Evolutionary conservation across 2,329 filamentous ascomycete genomes (phyloP).

Genomic region (Blumeriella jaapii): DNA sequence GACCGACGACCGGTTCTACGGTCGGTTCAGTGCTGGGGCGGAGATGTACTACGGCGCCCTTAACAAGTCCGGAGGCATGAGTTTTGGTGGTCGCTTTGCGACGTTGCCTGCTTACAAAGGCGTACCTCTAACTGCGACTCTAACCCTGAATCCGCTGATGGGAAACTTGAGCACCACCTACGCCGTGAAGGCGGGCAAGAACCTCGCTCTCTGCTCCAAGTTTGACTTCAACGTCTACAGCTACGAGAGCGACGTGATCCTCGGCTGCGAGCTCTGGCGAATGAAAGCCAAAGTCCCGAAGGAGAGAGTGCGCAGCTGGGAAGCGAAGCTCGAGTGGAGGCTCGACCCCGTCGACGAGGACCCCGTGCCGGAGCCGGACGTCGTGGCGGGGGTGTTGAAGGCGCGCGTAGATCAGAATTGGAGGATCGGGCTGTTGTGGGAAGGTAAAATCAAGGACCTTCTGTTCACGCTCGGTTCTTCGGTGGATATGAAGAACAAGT

Average conservation of each 20-base stretch:
- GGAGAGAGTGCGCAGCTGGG: conserved; percentile 35
- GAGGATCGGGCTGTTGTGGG: conserved; percentile 80
- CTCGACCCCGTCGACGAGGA: conserved; percentile 29
- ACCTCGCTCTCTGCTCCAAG: conserved; percentile 75
- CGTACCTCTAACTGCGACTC: conserved; percentile 84
- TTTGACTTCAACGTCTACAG: conserved; percentile 98
- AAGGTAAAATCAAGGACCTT: conserved; percentile 82
- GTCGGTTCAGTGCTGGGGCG: conserved; percentile 79
- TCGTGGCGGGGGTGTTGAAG: conserved; percentile 80
- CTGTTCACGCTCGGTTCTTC: conserved; percentile 84
- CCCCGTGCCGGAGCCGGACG: conserved; percentile 37
- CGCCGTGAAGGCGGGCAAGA: conserved; percentile 73
- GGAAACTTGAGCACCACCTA: conserved; percentile 88
- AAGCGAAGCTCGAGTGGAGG: conserved; percentile 42
- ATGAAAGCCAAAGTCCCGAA: conserved; percentile 30
- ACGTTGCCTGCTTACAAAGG: conserved; percentile 72
- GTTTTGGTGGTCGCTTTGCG: conserved; percentile 77
- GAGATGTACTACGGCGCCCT: conserved; percentile 93
- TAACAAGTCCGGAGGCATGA: conserved; percentile 89
- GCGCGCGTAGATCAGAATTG: conserved; percentile 81
- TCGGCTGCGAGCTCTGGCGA: conserved; percentile 90
- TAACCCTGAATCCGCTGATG: conserved; percentile 90
- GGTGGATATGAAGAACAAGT: conserved; percentile 65
- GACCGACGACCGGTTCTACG: conserved; percentile 51
- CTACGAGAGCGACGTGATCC: conserved; percentile 87